Conservation (phyloP, 768 basidiomycete species). For the Ephemerocybe angulata region DNA sequence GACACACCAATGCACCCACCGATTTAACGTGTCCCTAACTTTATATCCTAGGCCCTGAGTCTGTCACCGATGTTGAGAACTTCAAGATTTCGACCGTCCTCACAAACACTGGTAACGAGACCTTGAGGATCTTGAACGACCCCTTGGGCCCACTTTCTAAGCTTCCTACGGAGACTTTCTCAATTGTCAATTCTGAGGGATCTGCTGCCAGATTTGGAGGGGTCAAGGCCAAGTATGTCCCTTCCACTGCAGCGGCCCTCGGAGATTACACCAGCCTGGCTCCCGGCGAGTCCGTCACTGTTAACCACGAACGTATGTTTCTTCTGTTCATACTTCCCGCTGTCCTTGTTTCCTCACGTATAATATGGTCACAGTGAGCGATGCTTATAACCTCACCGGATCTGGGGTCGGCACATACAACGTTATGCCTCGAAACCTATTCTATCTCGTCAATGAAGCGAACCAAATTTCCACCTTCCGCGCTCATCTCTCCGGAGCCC, state of each 20-base stretch:
- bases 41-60: constrained; percentile 27
- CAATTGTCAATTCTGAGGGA: constrained; percentile 32
- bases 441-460: constrained; percentile 37
- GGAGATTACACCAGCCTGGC: constrained; percentile 36
- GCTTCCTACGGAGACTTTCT: constrained; percentile 41
- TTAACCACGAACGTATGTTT: constrained; percentile 40
- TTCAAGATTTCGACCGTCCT: constrained; percentile 38
- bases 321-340: neutral
- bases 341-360: too few relatives aligned
- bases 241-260: constrained; percentile 24
- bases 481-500: constrained; percentile 26
- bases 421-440: constrained; percentile 37
- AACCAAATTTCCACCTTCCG: constrained; percentile 29
- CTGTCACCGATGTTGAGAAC: constrained; percentile 33
- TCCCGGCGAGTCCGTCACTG: constrained; percentile 34
- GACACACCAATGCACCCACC: neutral
- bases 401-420: constrained; percentile 39
- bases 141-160: constrained; percentile 37
- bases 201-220: constrained; percentile 38
- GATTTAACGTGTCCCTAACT: neutral
- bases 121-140: constrained; percentile 45
- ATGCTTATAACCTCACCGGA: constrained; percentile 46
- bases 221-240: constrained; percentile 42
- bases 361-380: constrained; percentile 31
- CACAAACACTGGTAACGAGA: constrained; percentile 46